A percentile compares a stretch with the other conserved stretches of the same genome.
Evolutionary conservation across 2,329 filamentous ascomycete genomes (phyloP).

Genomic region (Pseudogymnoascus sp.): DNA sequence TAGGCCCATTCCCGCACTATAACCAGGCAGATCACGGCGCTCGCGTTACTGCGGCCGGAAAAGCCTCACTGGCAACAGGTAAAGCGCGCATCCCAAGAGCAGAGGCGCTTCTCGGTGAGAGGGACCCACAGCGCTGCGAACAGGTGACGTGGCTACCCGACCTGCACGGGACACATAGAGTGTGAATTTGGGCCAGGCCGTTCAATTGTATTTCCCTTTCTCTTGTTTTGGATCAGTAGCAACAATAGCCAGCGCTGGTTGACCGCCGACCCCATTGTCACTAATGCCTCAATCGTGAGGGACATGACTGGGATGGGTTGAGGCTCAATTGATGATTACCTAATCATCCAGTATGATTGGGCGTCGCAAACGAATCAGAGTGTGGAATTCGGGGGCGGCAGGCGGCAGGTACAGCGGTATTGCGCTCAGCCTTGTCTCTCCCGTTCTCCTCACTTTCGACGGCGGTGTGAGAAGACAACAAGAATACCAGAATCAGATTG

Average conservation of each 20-base stretch:
- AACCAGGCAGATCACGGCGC: neutral
- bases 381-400: neutral
- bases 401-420: neutral
- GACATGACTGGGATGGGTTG: neutral
- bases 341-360: neutral
- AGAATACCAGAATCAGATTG: neutral
- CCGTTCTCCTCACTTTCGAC: neutral
- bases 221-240: neutral
- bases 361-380: neutral
- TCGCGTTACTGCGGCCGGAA: neutral
- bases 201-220: neutral
- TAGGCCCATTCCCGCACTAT: neutral
- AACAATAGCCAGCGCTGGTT: neutral
- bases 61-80: neutral
- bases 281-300: neutral
- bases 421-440: neutral
- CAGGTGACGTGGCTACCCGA: neutral
- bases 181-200: neutral
- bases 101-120: neutral
- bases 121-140: neutral
- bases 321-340: neutral
- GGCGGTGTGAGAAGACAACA: neutral
- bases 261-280: neutral
- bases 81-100: neutral
- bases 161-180: neutral